Conservation (phyloP, 345 rosid genomes). For the Eutrema japonicum region DNA sequence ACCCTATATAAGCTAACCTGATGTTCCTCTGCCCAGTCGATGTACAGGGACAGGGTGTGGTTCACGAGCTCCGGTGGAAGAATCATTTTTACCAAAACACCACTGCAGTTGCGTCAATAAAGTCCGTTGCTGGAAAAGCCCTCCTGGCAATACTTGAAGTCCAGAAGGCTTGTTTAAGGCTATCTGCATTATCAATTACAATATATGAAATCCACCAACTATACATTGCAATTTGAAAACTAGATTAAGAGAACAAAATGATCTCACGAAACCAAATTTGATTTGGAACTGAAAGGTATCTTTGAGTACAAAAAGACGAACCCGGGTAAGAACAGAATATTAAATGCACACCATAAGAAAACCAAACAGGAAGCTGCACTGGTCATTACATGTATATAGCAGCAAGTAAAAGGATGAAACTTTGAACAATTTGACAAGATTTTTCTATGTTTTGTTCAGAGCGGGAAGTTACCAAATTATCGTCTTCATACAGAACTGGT, state of each 20-base stretch:
- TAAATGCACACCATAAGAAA: background rate
- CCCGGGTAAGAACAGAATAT: background rate
- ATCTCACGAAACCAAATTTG: background rate
- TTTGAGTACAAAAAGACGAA: too few species aligned
- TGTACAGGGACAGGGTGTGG: conserved; percentile 84
- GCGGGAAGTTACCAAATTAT: conserved; percentile 58
- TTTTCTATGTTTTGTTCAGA: conserved; percentile 8
- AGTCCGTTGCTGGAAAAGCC: conserved; percentile 90
- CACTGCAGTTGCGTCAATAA: conserved; percentile 80
- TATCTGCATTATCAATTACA: conserved; percentile 48
- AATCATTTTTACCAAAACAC: conserved; percentile 49
- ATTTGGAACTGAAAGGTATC: too few species aligned
- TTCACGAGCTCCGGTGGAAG: conserved; percentile 44
- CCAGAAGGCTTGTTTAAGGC: conserved; percentile 93
- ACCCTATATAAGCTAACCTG: conserved; percentile 53
- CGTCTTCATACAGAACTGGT: conserved; percentile 71
- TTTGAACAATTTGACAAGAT: background rate
- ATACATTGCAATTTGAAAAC: background rate
- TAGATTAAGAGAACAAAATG: background rate
- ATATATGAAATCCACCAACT: conserved; percentile 20
- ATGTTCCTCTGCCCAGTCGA: conserved; percentile 92
- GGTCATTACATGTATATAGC: conserved; percentile 8
- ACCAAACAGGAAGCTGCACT: conserved; percentile 11
- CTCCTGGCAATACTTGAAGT: conserved; percentile 92
- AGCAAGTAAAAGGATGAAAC: background rate